These are phyloP conservation scores for Plasmodium gallinaceum DNA, from an alignment of 169 alveolate genomes.

Conservation along the genomic window DNA sequence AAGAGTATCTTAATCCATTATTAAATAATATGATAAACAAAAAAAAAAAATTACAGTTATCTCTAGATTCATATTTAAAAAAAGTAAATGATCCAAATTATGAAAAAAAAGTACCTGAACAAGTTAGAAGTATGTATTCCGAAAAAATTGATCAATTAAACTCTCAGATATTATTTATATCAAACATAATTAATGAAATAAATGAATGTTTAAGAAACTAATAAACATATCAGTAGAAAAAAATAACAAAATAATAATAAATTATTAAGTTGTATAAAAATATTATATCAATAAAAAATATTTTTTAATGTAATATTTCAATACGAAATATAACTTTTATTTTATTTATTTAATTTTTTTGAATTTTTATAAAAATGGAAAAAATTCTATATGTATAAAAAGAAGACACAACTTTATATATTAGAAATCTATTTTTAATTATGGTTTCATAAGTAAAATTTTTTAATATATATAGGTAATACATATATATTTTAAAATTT, in stretches of 20 bases:
- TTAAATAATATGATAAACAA: slow-evolving; percentile 78
- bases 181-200: slow-evolving; percentile 65
- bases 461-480: too few species aligned
- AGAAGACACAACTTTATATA: too few species aligned
- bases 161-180: slow-evolving; percentile 46
- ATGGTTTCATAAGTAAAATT: too few species aligned
- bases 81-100: slow-evolving; percentile 86
- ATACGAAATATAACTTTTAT: too few species aligned
- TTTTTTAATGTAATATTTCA: not conserved
- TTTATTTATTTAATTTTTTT: not conserved
- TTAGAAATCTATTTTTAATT: too few species aligned
- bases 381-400: not conserved
- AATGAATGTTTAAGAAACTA: slow-evolving; percentile 56
- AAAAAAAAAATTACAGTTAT: slow-evolving; percentile 79
- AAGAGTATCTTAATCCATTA: slow-evolving; percentile 79
- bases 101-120: slow-evolving; percentile 89
- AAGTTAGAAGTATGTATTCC: slow-evolving; percentile 84
- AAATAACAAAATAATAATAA: slow-evolving; percentile 1
- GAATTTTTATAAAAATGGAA: not conserved
- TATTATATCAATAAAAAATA: not conserved
- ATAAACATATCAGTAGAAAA: not conserved
- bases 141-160: slow-evolving; percentile 85
- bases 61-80: slow-evolving; percentile 84
- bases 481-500: too few species aligned
- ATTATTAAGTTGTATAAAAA: not conserved